These are phyloP conservation scores for Gossypium longicalyx DNA, from an alignment of 345 rosid species.

Conservation along the genomic window DNA sequence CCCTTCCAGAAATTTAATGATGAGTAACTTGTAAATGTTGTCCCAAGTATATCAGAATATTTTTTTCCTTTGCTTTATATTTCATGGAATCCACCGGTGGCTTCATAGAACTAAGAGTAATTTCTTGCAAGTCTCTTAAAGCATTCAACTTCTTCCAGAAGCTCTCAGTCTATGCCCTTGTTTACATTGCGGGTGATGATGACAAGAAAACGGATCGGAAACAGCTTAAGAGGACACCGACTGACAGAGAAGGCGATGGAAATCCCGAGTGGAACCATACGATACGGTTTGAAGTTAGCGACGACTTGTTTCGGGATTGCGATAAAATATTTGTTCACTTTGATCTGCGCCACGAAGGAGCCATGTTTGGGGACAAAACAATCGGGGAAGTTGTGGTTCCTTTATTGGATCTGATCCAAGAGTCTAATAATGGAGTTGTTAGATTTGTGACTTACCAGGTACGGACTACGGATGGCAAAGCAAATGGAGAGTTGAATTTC, in stretches of 20 bases:
- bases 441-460: conserved; percentile 50
- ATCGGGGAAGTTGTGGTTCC: conserved; percentile 53
- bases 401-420: conserved; percentile 33
- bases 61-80: too few relatives aligned
- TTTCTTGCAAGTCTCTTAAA: conserved; percentile 39
- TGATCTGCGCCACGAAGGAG: conserved; percentile 43
- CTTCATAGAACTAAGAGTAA: conserved; percentile 34
- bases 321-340: conserved; percentile 33
- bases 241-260: conserved; percentile 44
- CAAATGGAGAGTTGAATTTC: conserved; percentile 19
- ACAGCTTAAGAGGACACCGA: conserved; percentile 34
- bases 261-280: conserved; percentile 57
- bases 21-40: background rate
- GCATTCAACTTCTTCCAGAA: conserved; percentile 61
- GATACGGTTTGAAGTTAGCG: conserved; percentile 33
- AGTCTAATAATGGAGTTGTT: conserved; percentile 30
- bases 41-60: background rate
- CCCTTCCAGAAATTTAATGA: background rate
- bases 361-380: conserved; percentile 47
- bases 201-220: conserved; percentile 22
- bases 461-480: conserved; percentile 23
- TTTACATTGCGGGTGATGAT: conserved; percentile 30
- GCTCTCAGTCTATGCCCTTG: conserved; percentile 35
- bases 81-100: conserved; percentile 23
- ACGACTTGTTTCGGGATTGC: conserved; percentile 14